Evolutionary conservation across 495 filamentous ascomycete genomes (phyloP).

Genomic region (Aspergillus kassunensis): DNA sequence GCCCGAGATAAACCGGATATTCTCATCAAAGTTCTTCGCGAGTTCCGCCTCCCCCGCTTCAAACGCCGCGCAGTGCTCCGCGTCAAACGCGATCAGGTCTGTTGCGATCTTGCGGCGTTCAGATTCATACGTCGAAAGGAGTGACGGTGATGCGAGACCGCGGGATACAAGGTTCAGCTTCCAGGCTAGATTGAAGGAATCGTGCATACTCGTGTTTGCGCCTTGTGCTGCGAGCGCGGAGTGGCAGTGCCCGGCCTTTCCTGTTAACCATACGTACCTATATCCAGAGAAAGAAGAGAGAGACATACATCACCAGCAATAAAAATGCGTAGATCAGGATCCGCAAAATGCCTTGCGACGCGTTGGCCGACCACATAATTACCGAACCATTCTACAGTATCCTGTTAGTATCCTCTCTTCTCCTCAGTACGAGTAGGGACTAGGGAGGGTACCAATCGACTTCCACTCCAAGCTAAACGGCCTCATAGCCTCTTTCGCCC

Average conservation of each 20-base stretch:
- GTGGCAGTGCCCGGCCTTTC: conserved; percentile 63
- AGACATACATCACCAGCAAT: conserved; percentile 71
- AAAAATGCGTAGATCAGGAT: conserved; percentile 63
- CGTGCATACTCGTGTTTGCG: conserved; percentile 82
- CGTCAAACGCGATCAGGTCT: conserved; percentile 70
- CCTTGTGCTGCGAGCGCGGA: conserved; percentile 86
- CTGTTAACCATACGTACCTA: not conserved
- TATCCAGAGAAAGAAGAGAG: no score
- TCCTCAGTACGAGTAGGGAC: no score
- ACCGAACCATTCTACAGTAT: conserved; percentile 52
- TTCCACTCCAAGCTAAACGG: conserved; percentile 71
- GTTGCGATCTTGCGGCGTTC: conserved; percentile 72
- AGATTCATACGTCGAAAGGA: conserved; percentile 70
- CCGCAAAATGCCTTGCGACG: conserved; percentile 64
- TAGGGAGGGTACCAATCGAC: conserved; percentile 23
- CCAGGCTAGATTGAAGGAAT: conserved; percentile 78
- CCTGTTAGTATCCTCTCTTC: no score
- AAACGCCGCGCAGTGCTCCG: conserved; percentile 53
- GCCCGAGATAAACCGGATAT: conserved; percentile 64
- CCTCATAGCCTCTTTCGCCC: conserved; percentile 60
- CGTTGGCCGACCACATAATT: conserved; percentile 69
- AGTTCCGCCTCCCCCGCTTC: conserved; percentile 54
- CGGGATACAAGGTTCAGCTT: conserved; percentile 69
- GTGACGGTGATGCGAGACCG: conserved; percentile 50
- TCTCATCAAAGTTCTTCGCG: conserved; percentile 59